Base-by-base conservation (phyloP, 1,284 basidiomycete species). In the Stygiomarasmius scandens region DNA sequence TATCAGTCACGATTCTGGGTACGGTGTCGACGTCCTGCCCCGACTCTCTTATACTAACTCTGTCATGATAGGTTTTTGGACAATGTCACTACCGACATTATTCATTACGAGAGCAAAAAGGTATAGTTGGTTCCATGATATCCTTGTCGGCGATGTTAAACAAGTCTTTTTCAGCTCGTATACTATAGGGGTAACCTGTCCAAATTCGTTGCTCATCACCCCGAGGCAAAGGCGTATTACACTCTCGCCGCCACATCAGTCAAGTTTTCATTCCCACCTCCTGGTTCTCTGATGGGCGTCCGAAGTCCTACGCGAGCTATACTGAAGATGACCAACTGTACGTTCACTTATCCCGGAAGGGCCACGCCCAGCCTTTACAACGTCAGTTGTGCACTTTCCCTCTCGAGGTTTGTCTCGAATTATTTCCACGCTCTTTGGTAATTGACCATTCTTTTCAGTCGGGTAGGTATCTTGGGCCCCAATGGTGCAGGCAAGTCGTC, bases 31-130 rank as follows among this genome's bases (percentile, higher is more conserved):
- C 25, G 45, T 19, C 38, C 25, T 55, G 44, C 50, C 25, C 41
- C 24, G 41, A 22, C 41, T 32, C 20, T 52, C 46, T n/a, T 62
- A 19, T 56, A 51, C 38, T 61, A 59, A 61, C 52, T 50, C 55
- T 23, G 3, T 45, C 49, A 34, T n/a, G 49, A 53, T 63, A 92
- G 90, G 69, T 99, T 99, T 82, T 80, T 99, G 66, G 96, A 99
- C 80, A 92, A 93, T 74, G 87, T 98, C 59, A 98, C 96, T 64
- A 96, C 96, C 63, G 96, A 99, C 75, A 96, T 99, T 69, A 93
- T 98, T 64, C 96, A 98, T 79, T 99, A 98, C 78, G 95, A 98
- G 77, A 78, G 80, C 65, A 98, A 98, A 81, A 97, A 96, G 82
- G 88, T 85, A 58, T 44, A 58, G 53, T 49, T 16, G 11, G 27